A percentile compares a stretch with the other conserved stretches of the same genome.
Evolutionary conservation across 441 rosid species (phyloP).

Genomic region (Erysimum cheiri): DNA sequence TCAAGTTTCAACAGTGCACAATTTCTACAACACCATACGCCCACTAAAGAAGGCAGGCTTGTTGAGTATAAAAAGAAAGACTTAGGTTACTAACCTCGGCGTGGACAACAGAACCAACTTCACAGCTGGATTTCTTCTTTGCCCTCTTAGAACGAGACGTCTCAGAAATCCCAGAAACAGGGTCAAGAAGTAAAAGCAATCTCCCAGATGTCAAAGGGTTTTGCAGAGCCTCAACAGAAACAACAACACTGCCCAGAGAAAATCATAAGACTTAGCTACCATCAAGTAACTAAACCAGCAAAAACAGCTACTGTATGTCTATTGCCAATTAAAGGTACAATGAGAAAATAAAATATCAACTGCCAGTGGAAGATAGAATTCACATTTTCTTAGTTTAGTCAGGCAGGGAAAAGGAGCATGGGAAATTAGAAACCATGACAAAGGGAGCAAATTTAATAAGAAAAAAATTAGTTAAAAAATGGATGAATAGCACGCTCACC

Average conservation of each 20-base stretch:
- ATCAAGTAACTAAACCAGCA: constrained; percentile 16
- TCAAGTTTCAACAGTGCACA: constrained; percentile 16
- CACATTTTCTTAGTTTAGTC: constrained; percentile 18
- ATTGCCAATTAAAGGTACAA: constrained; percentile 20
- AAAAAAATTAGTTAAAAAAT: constrained; percentile 7
- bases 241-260: constrained; percentile 64
- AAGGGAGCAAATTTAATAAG: constrained; percentile 14
- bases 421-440: constrained; percentile 8
- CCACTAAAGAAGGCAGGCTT: constrained; percentile 11
- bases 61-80: constrained; percentile 19
- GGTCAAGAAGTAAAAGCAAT: constrained; percentile 87
- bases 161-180: constrained; percentile 61
- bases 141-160: constrained; percentile 83
- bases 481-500: constrained; percentile 50
- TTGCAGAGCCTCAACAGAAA: constrained; percentile 79
- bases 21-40: constrained; percentile 27
- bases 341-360: constrained; percentile 23
- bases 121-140: constrained; percentile 72
- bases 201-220: constrained; percentile 70
- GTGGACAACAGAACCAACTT: constrained; percentile 83
- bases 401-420: constrained; percentile 13
- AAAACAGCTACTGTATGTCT: constrained; percentile 13
- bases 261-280: constrained; percentile 28
- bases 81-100: constrained; percentile 69
- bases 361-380: constrained; percentile 8